Evolutionary conservation across 2,329 filamentous ascomycete genomes (phyloP).

Genomic region (Cordyceps fumosorosea): DNA sequence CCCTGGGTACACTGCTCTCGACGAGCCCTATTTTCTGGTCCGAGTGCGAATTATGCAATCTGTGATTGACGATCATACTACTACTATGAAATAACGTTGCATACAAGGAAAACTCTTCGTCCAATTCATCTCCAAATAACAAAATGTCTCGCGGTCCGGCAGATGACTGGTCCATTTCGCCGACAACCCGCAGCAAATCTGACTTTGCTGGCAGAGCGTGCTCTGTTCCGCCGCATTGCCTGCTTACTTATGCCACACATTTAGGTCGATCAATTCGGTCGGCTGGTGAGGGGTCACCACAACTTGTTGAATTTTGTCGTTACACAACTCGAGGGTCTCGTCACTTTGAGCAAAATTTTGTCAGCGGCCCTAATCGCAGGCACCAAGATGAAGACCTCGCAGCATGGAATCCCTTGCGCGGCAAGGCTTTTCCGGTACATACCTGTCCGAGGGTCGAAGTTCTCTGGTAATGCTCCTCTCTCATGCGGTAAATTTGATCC

Average conservation of each 20-base stretch:
- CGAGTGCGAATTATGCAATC: slow-evolving; percentile 4
- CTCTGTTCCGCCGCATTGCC: slow-evolving; percentile 4
- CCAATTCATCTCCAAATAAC: not conserved
- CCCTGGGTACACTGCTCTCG: not conserved
- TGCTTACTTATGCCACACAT: slow-evolving; percentile 7
- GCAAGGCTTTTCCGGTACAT: slow-evolving; percentile 13
- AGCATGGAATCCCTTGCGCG: not conserved
- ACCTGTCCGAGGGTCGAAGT: slow-evolving; percentile 29
- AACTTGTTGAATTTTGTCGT: slow-evolving; percentile 7
- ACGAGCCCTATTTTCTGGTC: not conserved
- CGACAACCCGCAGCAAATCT: slow-evolving; percentile 9
- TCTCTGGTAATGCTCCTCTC: slow-evolving; percentile 31
- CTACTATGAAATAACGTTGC: not conserved
- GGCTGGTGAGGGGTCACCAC: slow-evolving; percentile 10
- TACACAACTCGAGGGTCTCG: not conserved
- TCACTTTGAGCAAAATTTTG: slow-evolving; percentile 6
- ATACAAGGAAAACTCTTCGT: not conserved
- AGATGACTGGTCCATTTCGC: slow-evolving; percentile 14
- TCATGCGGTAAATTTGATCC: slow-evolving; percentile 49
- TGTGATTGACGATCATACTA: slow-evolving; percentile 9
- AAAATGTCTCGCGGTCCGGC: slow-evolving; percentile 9
- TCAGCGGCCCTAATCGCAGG: not conserved
- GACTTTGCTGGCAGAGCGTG: slow-evolving; percentile 10
- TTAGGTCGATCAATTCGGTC: slow-evolving; percentile 9
- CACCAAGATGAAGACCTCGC: not conserved